Base-by-base conservation (phyloP, 176 grass and related monocot species). In the Puccinellia tenuiflora region DNA sequence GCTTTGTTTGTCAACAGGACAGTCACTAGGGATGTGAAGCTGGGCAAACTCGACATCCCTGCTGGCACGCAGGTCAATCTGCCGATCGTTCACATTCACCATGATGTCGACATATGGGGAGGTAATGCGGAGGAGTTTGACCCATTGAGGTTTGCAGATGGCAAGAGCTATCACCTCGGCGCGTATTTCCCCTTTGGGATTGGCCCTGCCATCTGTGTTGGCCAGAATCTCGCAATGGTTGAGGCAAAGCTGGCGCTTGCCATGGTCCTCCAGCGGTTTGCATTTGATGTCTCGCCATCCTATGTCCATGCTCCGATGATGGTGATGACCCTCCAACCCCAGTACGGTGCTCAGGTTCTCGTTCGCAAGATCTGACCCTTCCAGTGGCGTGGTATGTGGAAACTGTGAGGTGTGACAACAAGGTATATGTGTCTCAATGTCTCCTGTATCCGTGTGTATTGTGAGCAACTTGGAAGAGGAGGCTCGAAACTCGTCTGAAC, bases 231-330 rank as follows among this genome's bases (percentile, higher is more conserved):
- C 13, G 83, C 94, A 2, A 85, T 88, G 57, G 50, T 97, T 38
- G 92, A 97, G 73, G 88, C 83, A 42, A 97, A 90, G 79, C 35
- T 94, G 69, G 85, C 73, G 28, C 90, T 97, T 72, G 85, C 92
- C 20, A 90, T 90, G 83, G 65, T 88, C 72, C 82, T 97, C 42
- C 87, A 87, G 18, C 75, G 86, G 0, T 97, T 92, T 26, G 47
- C 80, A 0, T 90, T 97, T 45, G 46, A 54, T 43, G 53, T 97
- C 24, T 97, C 94, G 0, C 81, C 94, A 34, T 94, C 92, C 31
- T 97, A 94, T 79, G 73, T 85, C 78, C 94, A 97, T 87, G 94
- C 94, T 7, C 94, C 92, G 6, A 94, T 90, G 77, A 21, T 71
- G 48, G n/a, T 63, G 43, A 20, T 97, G 7, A 89, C 92, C 20